Evolutionary conservation across 805 yeast genomes (phyloP).

Genomic region (Yamadazyma nakazawae): DNA sequence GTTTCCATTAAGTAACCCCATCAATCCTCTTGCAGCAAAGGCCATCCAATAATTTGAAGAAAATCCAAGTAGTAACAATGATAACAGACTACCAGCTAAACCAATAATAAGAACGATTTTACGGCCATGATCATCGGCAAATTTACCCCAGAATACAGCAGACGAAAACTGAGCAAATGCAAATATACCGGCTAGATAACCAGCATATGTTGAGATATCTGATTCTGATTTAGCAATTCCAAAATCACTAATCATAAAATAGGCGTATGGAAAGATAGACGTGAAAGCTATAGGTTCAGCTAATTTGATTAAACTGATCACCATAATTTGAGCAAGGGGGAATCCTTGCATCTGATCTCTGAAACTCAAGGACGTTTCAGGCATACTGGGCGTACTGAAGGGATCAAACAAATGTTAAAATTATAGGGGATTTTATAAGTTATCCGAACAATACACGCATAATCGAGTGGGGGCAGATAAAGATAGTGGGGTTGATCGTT

Average conservation of each 20-base stretch:
- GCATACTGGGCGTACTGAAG: background rate
- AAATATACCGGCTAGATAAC: conserved; percentile 57
- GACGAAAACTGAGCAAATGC: conserved; percentile 58
- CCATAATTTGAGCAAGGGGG: conserved; percentile 48
- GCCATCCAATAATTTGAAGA: conserved; percentile 27
- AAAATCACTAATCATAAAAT: conserved; percentile 60
- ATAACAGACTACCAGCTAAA: conserved; percentile 23
- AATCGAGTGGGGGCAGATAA: background rate
- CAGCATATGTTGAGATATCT: conserved; percentile 57
- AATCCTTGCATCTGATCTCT: conserved; percentile 52
- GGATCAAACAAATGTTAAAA: background rate
- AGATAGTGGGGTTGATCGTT: background rate
- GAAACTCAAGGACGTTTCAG: conserved; percentile 18
- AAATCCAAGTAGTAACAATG: conserved; percentile 28
- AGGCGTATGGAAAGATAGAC: conserved; percentile 60
- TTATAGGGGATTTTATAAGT: background rate
- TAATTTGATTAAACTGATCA: conserved; percentile 43
- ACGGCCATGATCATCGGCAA: conserved; percentile 54
- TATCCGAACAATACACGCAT: too few relatives aligned
- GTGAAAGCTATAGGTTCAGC: conserved; percentile 65
- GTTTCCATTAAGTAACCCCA: conserved; percentile 22
- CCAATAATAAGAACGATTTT: conserved; percentile 35
- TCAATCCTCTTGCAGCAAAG: conserved; percentile 23
- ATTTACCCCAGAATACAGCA: conserved; percentile 58
- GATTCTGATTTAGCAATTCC: conserved; percentile 46